Evolutionary conservation across 192 early-diverging fungal genomes (phyloP), one percentile per base, ranked within the genome.

Genomic region (Martensiomyces pterosporus): DNA sequence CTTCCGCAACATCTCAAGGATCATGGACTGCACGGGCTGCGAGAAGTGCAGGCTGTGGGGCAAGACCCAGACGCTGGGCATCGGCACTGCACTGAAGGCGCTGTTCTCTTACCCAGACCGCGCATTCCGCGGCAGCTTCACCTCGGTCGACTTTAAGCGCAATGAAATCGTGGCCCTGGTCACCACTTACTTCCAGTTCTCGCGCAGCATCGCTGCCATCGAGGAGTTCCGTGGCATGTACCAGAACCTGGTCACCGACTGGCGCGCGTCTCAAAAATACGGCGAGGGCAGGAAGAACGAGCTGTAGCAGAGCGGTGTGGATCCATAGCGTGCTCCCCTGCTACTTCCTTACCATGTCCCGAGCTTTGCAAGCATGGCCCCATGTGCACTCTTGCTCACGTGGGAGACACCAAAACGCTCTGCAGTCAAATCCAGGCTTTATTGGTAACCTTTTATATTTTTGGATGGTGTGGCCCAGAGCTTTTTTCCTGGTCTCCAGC

Each of bases 1-100:
- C 54, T 99, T 99, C 76, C 81, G 97, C 46, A 99, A 99, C 58
- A 86, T 99, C 15, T 90, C 95, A 10, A 67, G 83, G 17, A 96
- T 99, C 64, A 98, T 99, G 95, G 97, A 99, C 75, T 99, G 97
- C 64, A 93, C 97, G 18, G 91, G 87, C 1, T 99, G 97, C 62
- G 93, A 99, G 72, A 99, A 99, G 71, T 99, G 97, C 55, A 67
- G 91, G 33, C 72, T 99, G 24, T 99, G 97, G 97, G 97, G 97
- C 19, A 99, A 99, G 60, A 56, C 96, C 7, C 97, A 99, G 78
- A 85, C 83, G 1, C 83, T 87, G 52, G 96, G 97, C 6, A 68
- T 99, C n/a, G 97, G 87, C 43, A 93, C 95, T 0, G 97, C 95
- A 2, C 78, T 99, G 32, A 99, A 99, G 69, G 75, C 94, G 14